These are phyloP conservation scores for Cryptococcus sp. DNA, from an alignment of 1,284 basidiomycete species.

Conservation along the genomic window DNA sequence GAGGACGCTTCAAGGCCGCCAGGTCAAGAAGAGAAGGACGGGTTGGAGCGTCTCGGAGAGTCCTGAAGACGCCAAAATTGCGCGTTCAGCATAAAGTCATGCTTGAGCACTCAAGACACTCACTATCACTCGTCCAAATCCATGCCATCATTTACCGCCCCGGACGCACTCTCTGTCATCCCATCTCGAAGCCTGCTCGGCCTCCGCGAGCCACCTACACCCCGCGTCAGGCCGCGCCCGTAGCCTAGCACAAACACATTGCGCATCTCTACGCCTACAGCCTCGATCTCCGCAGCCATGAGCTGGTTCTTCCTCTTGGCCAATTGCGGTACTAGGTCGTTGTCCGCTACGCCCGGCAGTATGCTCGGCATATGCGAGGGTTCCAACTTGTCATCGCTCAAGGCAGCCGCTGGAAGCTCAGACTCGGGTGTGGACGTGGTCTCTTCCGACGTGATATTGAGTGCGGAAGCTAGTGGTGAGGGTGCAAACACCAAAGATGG, in stretches of 20 bases:
- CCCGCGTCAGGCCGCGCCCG: constrained; percentile 11
- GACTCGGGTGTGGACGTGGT: background rate
- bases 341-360: constrained; percentile 1
- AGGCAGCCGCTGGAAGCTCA: constrained; percentile 24
- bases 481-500: no score
- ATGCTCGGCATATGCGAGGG: no score
- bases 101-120: no score
- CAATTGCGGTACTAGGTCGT: constrained; percentile 12
- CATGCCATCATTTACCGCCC: background rate
- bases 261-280: constrained; percentile 12
- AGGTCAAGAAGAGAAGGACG: no score
- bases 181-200: constrained; percentile 13
- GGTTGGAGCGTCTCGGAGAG: no score
- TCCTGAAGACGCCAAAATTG: no score
- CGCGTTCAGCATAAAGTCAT: no score
- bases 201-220: constrained; percentile 5
- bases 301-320: constrained; percentile 54
- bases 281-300: constrained; percentile 55
- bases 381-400: constrained; percentile 1
- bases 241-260: constrained; percentile 15
- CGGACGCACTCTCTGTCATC: background rate
- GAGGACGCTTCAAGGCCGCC: no score
- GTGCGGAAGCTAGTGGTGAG: no score
- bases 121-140: background rate
- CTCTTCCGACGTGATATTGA: no score